phyloP scores from a whole-genome alignment of 257 asterid genomes.

The Coffea eugenioides region DNA sequence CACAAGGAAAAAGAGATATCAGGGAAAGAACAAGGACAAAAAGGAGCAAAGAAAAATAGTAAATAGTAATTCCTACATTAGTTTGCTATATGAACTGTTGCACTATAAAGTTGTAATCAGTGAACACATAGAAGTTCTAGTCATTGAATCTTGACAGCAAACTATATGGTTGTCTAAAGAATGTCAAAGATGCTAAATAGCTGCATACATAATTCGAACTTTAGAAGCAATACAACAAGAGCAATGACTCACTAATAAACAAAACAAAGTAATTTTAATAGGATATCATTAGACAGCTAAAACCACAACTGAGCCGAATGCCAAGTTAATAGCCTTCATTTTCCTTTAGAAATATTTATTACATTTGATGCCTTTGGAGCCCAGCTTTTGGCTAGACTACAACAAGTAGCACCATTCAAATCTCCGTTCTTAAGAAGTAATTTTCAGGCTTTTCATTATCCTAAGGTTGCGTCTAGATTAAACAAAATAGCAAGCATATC shows the following conservation, averaged over 20 bases:
- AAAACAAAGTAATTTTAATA: too few relatives aligned
- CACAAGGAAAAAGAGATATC: too few relatives aligned
- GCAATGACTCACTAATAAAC: background rate
- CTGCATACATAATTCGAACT: background rate
- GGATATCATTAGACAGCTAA: too few relatives aligned
- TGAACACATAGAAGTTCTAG: background rate
- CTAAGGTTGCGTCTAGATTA: too few relatives aligned
- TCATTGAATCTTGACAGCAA: background rate
- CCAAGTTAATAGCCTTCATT: slow-evolving; percentile 13
- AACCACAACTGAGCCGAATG: background rate
- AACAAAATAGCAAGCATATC: too few relatives aligned
- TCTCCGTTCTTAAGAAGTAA: background rate
- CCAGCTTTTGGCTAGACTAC: slow-evolving; percentile 18
- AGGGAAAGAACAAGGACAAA: too few relatives aligned
- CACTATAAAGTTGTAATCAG: too few relatives aligned
- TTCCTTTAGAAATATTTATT: background rate
- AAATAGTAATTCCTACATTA: too few relatives aligned
- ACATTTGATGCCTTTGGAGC: slow-evolving; percentile 27
- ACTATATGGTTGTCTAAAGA: background rate
- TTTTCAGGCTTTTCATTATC: too few relatives aligned
- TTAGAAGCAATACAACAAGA: background rate
- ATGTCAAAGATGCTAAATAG: background rate
- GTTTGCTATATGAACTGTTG: too few relatives aligned
- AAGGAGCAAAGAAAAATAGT: too few relatives aligned
- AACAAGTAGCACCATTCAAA: slow-evolving; percentile 24